phyloP scores from a whole-genome alignment of 140 eudicot genomes.

The Artemisia princeps region DNA sequence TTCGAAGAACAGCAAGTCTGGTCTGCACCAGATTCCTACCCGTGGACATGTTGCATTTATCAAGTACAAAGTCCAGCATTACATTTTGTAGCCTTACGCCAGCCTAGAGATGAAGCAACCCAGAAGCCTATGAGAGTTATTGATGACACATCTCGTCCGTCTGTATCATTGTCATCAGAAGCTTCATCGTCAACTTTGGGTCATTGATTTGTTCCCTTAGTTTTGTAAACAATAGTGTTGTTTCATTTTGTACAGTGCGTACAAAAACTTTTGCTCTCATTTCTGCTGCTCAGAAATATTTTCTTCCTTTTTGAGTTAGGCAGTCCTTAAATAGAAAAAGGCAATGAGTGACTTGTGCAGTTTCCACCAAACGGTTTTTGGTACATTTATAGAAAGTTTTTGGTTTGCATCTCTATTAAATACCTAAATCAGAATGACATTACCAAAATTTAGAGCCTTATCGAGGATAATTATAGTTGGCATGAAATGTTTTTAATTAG shows the following conservation, averaged over 20 bases:
- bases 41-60: slow-evolving; percentile 90
- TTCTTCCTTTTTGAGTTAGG: not conserved
- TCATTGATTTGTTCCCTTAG: slow-evolving; percentile 13
- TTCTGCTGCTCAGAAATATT: not conserved
- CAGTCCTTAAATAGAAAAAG: not conserved
- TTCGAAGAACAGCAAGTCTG: slow-evolving; percentile 82
- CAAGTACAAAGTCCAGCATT: slow-evolving; percentile 81
- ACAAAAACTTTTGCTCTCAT: slow-evolving; percentile 12
- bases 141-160: slow-evolving; percentile 34
- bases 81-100: slow-evolving; percentile 79
- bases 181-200: slow-evolving; percentile 27
- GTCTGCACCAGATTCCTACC: slow-evolving; percentile 91
- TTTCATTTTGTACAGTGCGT: slow-evolving; percentile 8
- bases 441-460: no score
- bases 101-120: slow-evolving; percentile 61
- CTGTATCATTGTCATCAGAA: slow-evolving; percentile 18
- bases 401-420: no score
- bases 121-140: slow-evolving; percentile 68
- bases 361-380: no score
- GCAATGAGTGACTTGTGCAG: not conserved
- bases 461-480: no score
- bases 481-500: no score
- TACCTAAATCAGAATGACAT: no score
- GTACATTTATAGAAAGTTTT: no score
- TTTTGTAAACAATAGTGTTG: not conserved